phyloP scores from a whole-genome alignment of 331 rosid species.

The Rosa hybrid region DNA sequence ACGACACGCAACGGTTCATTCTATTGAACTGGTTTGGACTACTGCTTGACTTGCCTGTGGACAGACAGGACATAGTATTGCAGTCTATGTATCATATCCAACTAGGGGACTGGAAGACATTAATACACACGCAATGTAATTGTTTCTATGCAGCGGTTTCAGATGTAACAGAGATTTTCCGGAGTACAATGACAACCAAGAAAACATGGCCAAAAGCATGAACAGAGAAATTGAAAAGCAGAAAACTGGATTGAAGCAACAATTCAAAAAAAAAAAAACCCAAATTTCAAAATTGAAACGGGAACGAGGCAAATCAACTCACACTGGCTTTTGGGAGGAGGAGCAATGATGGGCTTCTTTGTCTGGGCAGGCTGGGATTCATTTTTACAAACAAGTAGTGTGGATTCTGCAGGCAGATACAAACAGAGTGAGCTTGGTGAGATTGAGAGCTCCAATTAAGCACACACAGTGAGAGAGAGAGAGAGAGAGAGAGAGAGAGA shows the following conservation, averaged over 20 bases:
- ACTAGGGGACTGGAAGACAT: background rate
- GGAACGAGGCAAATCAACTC: background rate
- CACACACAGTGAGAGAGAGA: too few species aligned
- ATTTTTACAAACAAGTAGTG: constrained; percentile 49
- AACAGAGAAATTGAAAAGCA: background rate
- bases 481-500: background rate
- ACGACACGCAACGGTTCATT: background rate
- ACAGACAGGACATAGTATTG: background rate
- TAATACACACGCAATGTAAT: background rate
- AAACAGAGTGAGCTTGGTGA: constrained; percentile 27
- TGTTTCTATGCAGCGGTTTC: background rate
- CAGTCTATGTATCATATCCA: background rate
- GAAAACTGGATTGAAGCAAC: background rate
- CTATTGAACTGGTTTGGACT: background rate
- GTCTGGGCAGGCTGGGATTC: constrained; percentile 13
- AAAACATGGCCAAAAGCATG: background rate
- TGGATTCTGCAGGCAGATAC: constrained; percentile 43
- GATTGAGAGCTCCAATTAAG: constrained; percentile 20
- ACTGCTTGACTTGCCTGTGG: background rate
- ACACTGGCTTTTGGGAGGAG: constrained; percentile 65
- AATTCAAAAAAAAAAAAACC: background rate
- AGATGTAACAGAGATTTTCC: background rate
- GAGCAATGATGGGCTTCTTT: constrained; percentile 39
- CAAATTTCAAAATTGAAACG: background rate
- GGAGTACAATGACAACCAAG: background rate